Percentiles rank a stretch among this genome's conserved stretches.
phyloP scores from a whole-genome alignment of 352 stramenopile species.

The Globisporangium rhizosaccharum region DNA sequence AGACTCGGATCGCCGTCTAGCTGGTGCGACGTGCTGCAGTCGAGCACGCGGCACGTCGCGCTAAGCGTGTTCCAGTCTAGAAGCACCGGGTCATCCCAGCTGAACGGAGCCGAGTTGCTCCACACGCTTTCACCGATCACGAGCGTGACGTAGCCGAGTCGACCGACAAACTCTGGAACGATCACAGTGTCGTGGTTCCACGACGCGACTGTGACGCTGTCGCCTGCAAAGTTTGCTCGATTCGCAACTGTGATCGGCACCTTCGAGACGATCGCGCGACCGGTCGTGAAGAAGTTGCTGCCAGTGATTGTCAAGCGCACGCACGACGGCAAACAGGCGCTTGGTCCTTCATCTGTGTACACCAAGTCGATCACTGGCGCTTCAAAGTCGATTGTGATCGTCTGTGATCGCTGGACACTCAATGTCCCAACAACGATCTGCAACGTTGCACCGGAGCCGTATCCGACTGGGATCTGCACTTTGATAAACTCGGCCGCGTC shows the following conservation, averaged over 20 bases:
- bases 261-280: slow-evolving; percentile 35
- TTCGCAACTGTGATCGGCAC: slow-evolving; percentile 22
- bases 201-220: slow-evolving; percentile 15
- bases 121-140: slow-evolving; percentile 35
- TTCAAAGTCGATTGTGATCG: slow-evolving; percentile 30
- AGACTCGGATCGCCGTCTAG: slow-evolving; percentile 40
- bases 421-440: slow-evolving; percentile 30
- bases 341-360: slow-evolving; percentile 54
- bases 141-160: slow-evolving; percentile 44
- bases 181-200: slow-evolving; percentile 44
- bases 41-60: slow-evolving; percentile 25
- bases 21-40: slow-evolving; percentile 44
- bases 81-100: slow-evolving; percentile 50
- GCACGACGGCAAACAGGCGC: slow-evolving; percentile 34
- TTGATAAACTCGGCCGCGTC: slow-evolving; percentile 33
- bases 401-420: slow-evolving; percentile 33
- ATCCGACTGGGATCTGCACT: slow-evolving; percentile 35
- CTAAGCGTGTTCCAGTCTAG: slow-evolving; percentile 54
- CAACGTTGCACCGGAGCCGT: slow-evolving; percentile 27
- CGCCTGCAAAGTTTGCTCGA: slow-evolving; percentile 17
- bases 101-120: slow-evolving; percentile 52
- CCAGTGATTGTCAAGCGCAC: slow-evolving; percentile 48
- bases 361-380: slow-evolving; percentile 43
- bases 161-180: slow-evolving; percentile 33
- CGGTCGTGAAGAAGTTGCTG: slow-evolving; percentile 42